Evolutionary conservation across 768 basidiomycete species (phyloP), one percentile per base, ranked within the genome.

Genomic region (Lanmaoa pseudosensibilis): DNA sequence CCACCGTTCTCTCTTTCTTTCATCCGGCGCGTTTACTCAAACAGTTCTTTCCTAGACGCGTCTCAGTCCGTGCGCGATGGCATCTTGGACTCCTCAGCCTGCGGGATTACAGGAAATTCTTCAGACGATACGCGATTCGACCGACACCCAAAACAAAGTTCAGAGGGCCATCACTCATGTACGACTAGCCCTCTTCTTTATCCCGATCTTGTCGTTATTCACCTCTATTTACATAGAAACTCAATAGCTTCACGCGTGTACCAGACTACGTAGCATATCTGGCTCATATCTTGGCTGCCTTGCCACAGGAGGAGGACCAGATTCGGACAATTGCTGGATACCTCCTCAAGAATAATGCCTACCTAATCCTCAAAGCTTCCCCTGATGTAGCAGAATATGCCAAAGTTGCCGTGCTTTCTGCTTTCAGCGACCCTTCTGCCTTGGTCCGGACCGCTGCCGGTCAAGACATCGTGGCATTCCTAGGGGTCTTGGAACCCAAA

Each of bases 231-330:
- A 21, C 56, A 7, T 64, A 94, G 91, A 92, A 92, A 89, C 81
- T 94, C 61, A 92, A 90, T 72, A 81, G 78, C 59, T 94, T 92
- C 73, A 88, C 91, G 69, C 86, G 87, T 66, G 87, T 88, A 60
- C 91, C 94, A 45, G 94, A 97, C 73, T 98, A 97, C 73, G 87
- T 94, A 57, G 94, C 89, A 55, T 98, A 99, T 82, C 86, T 99
- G 60, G 90, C 90, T 21, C 92, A 95, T 72, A 94, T 98, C 77
- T 85, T 98, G 60, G 86, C 88, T 55, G 79, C 81, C 44, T 76
- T 91, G 78, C 80, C 87, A 2, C 79, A 83, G 57, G 94, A 98
- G 75, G 89, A 94, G 69, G 94, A 93, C 69, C 88, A 90, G 48
- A 93, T 96, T 71, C 86, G 96, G 50, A 91, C 92, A 56, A 95